phyloP scores from a whole-genome alignment of 805 yeast genomes.

The Candida patagonica region DNA sequence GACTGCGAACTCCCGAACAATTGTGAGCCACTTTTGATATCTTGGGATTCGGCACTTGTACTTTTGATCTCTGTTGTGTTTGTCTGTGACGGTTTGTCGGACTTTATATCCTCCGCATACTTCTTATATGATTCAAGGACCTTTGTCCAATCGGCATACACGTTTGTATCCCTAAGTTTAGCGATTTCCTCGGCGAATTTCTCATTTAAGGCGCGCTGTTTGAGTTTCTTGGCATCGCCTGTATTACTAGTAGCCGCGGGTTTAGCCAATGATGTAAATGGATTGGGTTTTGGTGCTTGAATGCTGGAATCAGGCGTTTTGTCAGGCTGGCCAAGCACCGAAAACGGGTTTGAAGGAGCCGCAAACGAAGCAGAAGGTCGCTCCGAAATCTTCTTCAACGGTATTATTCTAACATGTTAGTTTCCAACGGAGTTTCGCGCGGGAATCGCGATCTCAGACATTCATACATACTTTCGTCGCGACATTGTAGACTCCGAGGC shows the following conservation, averaged over 20 bases:
- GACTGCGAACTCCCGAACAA: too few species aligned
- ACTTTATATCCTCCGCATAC: constrained; percentile 29
- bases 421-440: neutral
- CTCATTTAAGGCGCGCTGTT: constrained; percentile 53
- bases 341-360: neutral
- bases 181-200: constrained; percentile 43
- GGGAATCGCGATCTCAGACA: neutral
- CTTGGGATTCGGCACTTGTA: too few species aligned
- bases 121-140: constrained; percentile 49
- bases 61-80: too few species aligned
- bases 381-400: neutral
- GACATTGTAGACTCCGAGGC: constrained; percentile 61
- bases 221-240: constrained; percentile 3
- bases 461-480: constrained; percentile 39
- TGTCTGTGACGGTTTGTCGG: too few species aligned
- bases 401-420: neutral
- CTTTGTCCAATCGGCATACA: constrained; percentile 39
- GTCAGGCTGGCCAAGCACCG: neutral
- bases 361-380: constrained; percentile 1
- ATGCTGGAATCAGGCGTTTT: neutral
- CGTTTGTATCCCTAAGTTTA: constrained; percentile 6
- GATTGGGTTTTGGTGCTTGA: constrained; percentile 1
- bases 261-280: neutral
- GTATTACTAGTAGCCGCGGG: neutral
- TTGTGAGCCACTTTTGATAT: too few species aligned